These are phyloP conservation scores for Phytopythium kandeliae DNA, from an alignment of 352 stramenopile genomes.

Conservation along the genomic window DNA sequence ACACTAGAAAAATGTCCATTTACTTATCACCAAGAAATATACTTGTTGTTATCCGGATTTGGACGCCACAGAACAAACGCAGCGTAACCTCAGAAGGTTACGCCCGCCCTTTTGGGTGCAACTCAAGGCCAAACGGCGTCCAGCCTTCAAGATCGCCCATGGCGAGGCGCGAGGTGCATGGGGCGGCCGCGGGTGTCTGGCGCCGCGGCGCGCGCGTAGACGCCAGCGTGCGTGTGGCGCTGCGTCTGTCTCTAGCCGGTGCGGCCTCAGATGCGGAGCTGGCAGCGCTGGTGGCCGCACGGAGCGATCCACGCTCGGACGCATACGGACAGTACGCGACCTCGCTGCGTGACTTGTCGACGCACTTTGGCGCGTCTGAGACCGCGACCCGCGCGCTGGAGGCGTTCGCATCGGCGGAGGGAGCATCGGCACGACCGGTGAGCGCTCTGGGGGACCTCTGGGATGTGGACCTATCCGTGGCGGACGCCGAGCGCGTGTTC, in stretches of 20 bases:
- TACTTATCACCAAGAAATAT: too few relatives aligned
- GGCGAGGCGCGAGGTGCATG: constrained; percentile 10
- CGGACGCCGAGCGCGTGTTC: constrained; percentile 45
- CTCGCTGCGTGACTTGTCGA: constrained; percentile 19
- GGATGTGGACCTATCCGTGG: constrained; percentile 31
- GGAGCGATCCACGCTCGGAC: constrained; percentile 41
- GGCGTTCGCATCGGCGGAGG: constrained; percentile 12
- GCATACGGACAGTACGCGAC: constrained; percentile 47
- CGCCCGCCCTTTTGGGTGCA: too few relatives aligned
- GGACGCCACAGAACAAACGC: too few relatives aligned
- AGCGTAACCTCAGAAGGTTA: not conserved
- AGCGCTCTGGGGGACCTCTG: constrained; percentile 39
- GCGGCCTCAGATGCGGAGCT: constrained; percentile 27
- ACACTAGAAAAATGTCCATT: too few relatives aligned
- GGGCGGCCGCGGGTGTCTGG: constrained; percentile 17
- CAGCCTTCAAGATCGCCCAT: not conserved
- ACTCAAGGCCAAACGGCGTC: too few relatives aligned
- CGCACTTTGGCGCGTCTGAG: constrained; percentile 30
- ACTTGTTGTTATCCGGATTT: too few relatives aligned
- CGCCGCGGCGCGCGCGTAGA: constrained; percentile 20
- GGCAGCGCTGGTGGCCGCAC: constrained; percentile 25
- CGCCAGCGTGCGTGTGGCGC: constrained; percentile 13
- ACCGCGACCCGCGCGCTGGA: constrained; percentile 14
- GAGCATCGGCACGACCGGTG: constrained; percentile 3
- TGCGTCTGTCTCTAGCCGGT: constrained; percentile 33